phyloP scores from a whole-genome alignment of 2,329 filamentous ascomycete species.

The Mycocentrospora acerina region DNA sequence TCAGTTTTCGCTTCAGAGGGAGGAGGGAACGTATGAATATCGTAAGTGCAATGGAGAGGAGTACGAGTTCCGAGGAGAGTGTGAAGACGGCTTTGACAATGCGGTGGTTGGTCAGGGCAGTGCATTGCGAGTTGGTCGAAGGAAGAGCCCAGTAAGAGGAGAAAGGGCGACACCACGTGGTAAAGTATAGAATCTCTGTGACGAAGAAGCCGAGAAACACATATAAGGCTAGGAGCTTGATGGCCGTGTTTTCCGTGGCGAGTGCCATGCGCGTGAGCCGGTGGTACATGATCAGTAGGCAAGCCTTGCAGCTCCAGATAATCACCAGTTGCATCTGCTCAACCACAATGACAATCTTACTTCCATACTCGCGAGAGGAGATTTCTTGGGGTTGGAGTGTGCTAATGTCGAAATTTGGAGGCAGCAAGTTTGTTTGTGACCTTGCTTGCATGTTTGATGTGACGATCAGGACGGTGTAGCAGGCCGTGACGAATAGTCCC shows the following conservation, averaged over 20 bases:
- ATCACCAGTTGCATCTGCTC: slow-evolving; percentile 56
- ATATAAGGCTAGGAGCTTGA: slow-evolving; percentile 51
- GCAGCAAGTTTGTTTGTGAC: slow-evolving; percentile 47
- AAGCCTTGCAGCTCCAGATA: slow-evolving; percentile 56
- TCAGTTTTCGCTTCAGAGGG: slow-evolving; percentile 52
- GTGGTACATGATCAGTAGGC: slow-evolving; percentile 56
- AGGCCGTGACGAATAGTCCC: slow-evolving; percentile 50
- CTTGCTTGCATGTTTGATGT: slow-evolving; percentile 48
- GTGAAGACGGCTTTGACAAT: slow-evolving; percentile 47
- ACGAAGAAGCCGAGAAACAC: slow-evolving; percentile 50
- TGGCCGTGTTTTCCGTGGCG: slow-evolving; percentile 27
- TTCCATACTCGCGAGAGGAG: slow-evolving; percentile 28
- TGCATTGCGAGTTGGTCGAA: slow-evolving; percentile 37
- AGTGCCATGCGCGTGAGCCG: slow-evolving; percentile 47
- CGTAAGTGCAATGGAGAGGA: slow-evolving; percentile 48
- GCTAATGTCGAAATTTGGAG: slow-evolving; percentile 48
- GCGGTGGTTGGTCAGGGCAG: slow-evolving; percentile 37
- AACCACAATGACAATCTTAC: slow-evolving; percentile 55
- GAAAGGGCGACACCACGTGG: slow-evolving; percentile 58
- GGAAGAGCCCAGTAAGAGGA: slow-evolving; percentile 56
- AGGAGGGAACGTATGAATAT: slow-evolving; percentile 48
- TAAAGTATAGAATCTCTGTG: slow-evolving; percentile 54
- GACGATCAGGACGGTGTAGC: slow-evolving; percentile 54
- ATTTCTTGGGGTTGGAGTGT: slow-evolving; percentile 42
- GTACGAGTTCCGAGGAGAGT: slow-evolving; percentile 49